Evolutionary conservation across 768 basidiomycete species (phyloP), one percentile per base, ranked within the genome.

Genomic region (Agaricus blazei): DNA sequence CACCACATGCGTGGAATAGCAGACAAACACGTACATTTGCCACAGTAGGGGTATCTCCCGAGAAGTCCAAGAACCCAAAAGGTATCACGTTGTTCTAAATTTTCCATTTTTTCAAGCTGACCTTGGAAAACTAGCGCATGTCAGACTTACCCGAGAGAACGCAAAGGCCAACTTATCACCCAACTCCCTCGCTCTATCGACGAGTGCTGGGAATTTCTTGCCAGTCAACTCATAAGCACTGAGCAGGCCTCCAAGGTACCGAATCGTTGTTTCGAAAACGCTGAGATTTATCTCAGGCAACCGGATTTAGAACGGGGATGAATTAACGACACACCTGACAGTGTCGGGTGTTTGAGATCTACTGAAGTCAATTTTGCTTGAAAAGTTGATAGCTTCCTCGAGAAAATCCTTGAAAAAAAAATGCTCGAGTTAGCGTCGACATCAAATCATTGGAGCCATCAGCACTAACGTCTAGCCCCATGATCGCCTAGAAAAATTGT

Each of bases 231-330:
- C 86, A 59, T 82, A 90, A 3, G 87, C 79, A 52, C 80, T 84
- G 40, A 90, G 64, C 8, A 88, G 69, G 1, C 86, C 86, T 5
- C 79, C 88, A 2, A 90, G 62, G 51, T 82, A 85, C 43, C 88
- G 85, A 60, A 90, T 90, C 0, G 84, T 88, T 1, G 85, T 86
- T 67, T 90, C 88, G 61, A 90, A 90, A 3, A 90, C 71, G 58
- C 85, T 87, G 29, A 12, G 15, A 9, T 15, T 12, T 5, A n/a
- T 15, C 19, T 41, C 40, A 90, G 7, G 89, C 71, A 8, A 58
- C 84, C 85, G 40, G 27, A 34, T 12, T 38, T 28, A 26, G 15
- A 34, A 59, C 14, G 46, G 47, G 38, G 5, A 14, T 2, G 14
- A 24, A 48, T 65, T 28, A 12, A 44, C 27, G 24, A 14, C 58